Conservation (phyloP, 2,329 filamentous ascomycete genomes). For the Exophiala xenobiotica region DNA sequence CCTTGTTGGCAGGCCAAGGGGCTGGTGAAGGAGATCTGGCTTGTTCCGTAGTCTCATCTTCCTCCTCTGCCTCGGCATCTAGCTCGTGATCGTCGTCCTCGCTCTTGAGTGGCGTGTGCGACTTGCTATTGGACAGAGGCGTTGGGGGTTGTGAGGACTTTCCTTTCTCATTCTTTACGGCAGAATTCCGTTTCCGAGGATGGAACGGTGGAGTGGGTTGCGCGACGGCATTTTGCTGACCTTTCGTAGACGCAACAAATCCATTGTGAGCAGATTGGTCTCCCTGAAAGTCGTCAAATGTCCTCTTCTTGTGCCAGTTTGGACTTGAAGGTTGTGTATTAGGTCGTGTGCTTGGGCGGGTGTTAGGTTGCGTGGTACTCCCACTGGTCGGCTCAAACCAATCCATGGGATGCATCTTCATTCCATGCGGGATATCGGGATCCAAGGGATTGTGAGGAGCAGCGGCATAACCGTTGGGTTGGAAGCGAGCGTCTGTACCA, state of each 20-base stretch:
- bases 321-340: conserved; percentile 32
- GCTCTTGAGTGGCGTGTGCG: conserved; percentile 18
- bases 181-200: conserved; percentile 15
- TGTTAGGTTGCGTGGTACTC: conserved; percentile 25
- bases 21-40: conserved; percentile 24
- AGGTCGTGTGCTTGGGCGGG: conserved; percentile 20
- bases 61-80: conserved; percentile 25
- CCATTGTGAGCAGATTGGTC: conserved; percentile 22
- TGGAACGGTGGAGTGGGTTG: conserved; percentile 11
- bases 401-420: conserved; percentile 19
- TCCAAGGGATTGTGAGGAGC: conserved; percentile 26
- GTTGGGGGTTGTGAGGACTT: conserved; percentile 22
- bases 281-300: conserved; percentile 25
- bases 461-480: conserved; percentile 26
- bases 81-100: conserved; percentile 19
- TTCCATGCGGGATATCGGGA: conserved; percentile 21
- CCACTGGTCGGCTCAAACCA: conserved; percentile 23
- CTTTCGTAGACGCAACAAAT: conserved; percentile 12
- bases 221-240: not conserved
- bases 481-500: conserved; percentile 29
- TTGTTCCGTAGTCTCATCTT: conserved; percentile 11
- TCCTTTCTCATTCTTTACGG: conserved; percentile 18
- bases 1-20: conserved; percentile 21
- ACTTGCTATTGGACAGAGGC: conserved; percentile 21
- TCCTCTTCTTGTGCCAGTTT: conserved; percentile 28